Evolutionary conservation across 2,329 filamentous ascomycete species (phyloP), one percentile per base, ranked within the genome.

Genomic region (Colletotrichum tanaceti): DNA sequence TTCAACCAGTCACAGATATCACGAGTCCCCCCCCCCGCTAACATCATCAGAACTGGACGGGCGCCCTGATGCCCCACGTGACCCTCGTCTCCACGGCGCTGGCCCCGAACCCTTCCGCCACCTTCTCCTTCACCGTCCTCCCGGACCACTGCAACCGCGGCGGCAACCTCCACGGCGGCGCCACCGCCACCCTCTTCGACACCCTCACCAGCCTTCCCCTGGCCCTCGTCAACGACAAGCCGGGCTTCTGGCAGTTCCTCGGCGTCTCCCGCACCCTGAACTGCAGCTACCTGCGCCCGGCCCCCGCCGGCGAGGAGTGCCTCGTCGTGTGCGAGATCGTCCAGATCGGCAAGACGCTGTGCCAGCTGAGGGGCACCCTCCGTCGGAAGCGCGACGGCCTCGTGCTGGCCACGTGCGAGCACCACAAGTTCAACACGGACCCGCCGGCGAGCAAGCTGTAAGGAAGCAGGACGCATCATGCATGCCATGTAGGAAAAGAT

Each of bases 171-270:
- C 88, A 90, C 74, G 88, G 88, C 61, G 89, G 88, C 20, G 90
- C 88, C 71, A 83, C 87, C 0, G 86, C 91, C 2, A 90, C 90
- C 0, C 78, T 93, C 4, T 90, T 93, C 72, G 91, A 93, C 78
- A 80, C 86, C 65, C 84, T 87, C 72, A 92, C 91, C 0, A 87
- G 87, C 3, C 76, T 87, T 20, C 82, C 88, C 4, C 77, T 93
- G 14, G 77, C 84, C 11, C 82, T 89, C 44, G 77, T 90, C 59
- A 84, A 85, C 52, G 66, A 69, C 62, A 80, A 80, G 24, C 86
- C 86, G 0, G 90, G 89, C 6, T 88, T 85, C 75, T 92, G 90
- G 86, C 79, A 83, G 64, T 80, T 79, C 46, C 82, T 89, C 28
- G 90, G 91, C 44, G 90, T 93, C 32, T 89, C 83, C 74, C 85